Base-by-base conservation (phyloP, 1,284 basidiomycete genomes). In the Psilocybe mexicana region DNA sequence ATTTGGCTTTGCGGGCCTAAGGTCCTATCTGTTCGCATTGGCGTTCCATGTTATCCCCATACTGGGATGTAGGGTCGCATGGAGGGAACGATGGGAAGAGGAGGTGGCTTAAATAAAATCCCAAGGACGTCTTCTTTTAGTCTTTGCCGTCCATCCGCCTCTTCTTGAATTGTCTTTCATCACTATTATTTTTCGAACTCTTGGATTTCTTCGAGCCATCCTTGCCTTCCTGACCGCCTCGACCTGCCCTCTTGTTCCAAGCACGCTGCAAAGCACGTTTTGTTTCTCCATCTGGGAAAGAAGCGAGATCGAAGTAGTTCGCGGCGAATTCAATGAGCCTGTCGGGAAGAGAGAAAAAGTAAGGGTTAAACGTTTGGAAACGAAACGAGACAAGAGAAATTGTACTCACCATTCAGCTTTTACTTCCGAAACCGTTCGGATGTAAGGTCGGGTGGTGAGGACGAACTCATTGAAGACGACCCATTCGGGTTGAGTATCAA, bases 391-490 rank as follows among this genome's bases (percentile, higher is more conserved):
- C 52, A 45, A 54, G 49, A 28, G 53, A 50, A 36, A 51, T 6
- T 18, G 18, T 8, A 63, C 83, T 35, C 70, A 92, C 94, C 97
- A 98, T 69, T 98, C 95, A 1, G 91, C 84, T 67, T 85, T 82
- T 55, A 98, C 84, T 62, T 96, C 94, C 1, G 94, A 91, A 23
- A 96, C 93, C 0, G 93, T 97, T 42, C 96, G 87, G 67, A 99
- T 96, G 68, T 92, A 98, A 59, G 88, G 85, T 59, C 84, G 77
- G 7, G 94, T 94, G 11, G 96, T 99, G 61, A 98, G 78, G 28
- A 98, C 94, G 70, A 99, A 99, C 74, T 97, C 97, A 72, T 99
- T 97, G 81, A 97, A 99, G 43, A 98, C 74, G 12, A 98, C 94
- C 93, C 95, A 99, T 68, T 98, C 96, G 0, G 96, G 95, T 58